Evolutionary conservation across 2,329 filamentous ascomycete species (phyloP).

Genomic region (Bipolaris bicolor): DNA sequence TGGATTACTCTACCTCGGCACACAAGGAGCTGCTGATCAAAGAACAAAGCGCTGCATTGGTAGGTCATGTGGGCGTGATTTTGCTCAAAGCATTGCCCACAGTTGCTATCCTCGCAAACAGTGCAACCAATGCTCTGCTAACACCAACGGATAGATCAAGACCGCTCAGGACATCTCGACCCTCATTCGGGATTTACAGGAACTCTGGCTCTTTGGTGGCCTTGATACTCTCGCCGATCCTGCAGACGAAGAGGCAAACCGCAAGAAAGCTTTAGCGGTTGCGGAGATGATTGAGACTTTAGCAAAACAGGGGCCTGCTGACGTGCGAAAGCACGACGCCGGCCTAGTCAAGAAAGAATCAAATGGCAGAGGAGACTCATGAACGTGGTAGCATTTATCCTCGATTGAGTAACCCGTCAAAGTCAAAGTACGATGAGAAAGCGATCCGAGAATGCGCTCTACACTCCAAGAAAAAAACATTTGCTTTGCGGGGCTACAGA

Average conservation of each 20-base stretch:
- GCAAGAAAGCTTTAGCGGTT: slow-evolving; percentile 26
- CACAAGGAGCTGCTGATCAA: slow-evolving; percentile 64
- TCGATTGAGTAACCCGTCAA: too few relatives aligned
- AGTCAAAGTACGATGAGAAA: neutral
- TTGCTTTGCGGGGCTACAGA: neutral
- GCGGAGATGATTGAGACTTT: slow-evolving; percentile 33
- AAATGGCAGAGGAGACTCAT: neutral
- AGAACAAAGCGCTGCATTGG: slow-evolving; percentile 64
- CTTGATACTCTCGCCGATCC: slow-evolving; percentile 59
- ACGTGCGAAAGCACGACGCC: slow-evolving; percentile 1
- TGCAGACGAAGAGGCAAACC: slow-evolving; percentile 33
- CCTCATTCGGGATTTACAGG: slow-evolving; percentile 67
- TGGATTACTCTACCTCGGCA: slow-evolving; percentile 62
- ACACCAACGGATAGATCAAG: slow-evolving; percentile 53
- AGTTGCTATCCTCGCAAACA: neutral
- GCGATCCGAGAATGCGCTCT: neutral
- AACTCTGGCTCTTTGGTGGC: slow-evolving; percentile 70
- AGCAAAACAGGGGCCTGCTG: slow-evolving; percentile 23
- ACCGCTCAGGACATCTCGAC: slow-evolving; percentile 67
- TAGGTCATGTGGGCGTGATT: slow-evolving; percentile 37
- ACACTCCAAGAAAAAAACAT: neutral
- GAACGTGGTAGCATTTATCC: neutral
- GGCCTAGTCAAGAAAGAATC: slow-evolving; percentile 3
- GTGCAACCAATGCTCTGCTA: neutral
- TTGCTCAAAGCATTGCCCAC: neutral